Base-by-base conservation (phyloP, 129 eudicot species). In the Lactuca saligna region DNA sequence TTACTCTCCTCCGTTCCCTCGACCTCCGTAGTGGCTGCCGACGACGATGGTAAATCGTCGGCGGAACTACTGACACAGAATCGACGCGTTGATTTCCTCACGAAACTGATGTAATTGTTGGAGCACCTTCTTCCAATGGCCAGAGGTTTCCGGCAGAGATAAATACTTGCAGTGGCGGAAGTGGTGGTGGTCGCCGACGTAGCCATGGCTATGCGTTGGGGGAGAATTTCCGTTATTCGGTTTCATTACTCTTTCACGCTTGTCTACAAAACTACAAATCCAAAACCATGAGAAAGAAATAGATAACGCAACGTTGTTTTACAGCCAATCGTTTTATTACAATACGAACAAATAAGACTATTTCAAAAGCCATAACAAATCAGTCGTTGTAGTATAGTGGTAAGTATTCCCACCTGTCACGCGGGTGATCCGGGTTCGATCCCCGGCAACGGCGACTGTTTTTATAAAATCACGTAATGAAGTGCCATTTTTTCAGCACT, bases 391-490 rank as follows among this genome's bases (percentile, higher is more conserved):
- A 88, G 86, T 85, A 88, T 85, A 83, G 91, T 85, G 89, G 89
- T 88, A 69, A 86, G 89, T 86, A 83, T 81, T 86, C 87, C 89
- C 96, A 89, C 91, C 96, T 88, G 87, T 85, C 89, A 88, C 89
- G 87, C 87, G 89, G 89, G 89, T 81, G 89, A 85, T 92, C 92
- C 91, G 87, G 87, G 89, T 88, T 88, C 87, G 90, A 87, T 84
- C 90, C 86, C 88, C n/a, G 63, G 63, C 73, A 54, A 3, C 63
- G 63, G 54, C 63, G 62, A 0, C 4, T 1, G 1, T 25, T 25
- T 25, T 25, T 25, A 0, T 25, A 25, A 25, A 25, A 0, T 25
- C 29, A 25, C 20, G 20, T 20, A 20, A 20, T 20, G 20, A 20
- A 20, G 20, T 20, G 20, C 20, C 20, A 20, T 20, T 20, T 20